Evolutionary conservation across 2,329 filamentous ascomycete genomes (phyloP), one percentile per base, ranked within the genome.

Genomic region (Clarireedia monteithiana): DNA sequence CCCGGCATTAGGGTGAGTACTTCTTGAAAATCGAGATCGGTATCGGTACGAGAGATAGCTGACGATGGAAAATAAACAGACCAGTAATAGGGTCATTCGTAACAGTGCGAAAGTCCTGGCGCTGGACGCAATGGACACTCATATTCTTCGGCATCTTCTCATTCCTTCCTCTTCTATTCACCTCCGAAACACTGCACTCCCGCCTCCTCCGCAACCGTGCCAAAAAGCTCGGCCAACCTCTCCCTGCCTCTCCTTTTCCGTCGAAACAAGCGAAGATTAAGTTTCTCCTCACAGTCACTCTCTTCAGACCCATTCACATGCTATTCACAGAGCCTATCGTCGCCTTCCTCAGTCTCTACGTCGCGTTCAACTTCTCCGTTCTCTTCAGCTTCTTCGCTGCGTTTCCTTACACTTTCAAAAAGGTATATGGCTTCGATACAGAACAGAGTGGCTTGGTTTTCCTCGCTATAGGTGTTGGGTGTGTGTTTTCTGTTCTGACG

Each of bases 51-150:
- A 51, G 10, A 27, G 12, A 27, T 48, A 20, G 7, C 9, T 1
- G 1, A 23, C 58, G 50, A 67, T 55, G 23, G 15, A 15, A 26
- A 46, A 6, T 1, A 6, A 12, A 24, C 5, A 62, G 64, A 36
- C 64, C 62, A 1, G 62, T 65, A 0, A 62, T 64, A 26, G 60
- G 77, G 9, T 73, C 77, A 0, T 80, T 78, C 56, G 69, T 77
- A 5, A 70, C 72, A 1, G 66, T 69, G 23, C 69, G 72, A 5
- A 75, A 74, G 53, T 71, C 69, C 30, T 81, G 78, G 78, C 72
- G 77, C 5, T 81, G 78, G 78, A 80, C 77, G 0, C 73, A 79
- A 53, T 81, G 73, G 70, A 76, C 74, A 0, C 61, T 79, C 38
- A 67, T 78, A 53, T 77, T 80, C 64, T 74, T 80, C 53, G 74